These are phyloP conservation scores for Annulohypoxylon truncatum DNA, from an alignment of 2,329 filamentous ascomycete species.

Conservation along the genomic window DNA sequence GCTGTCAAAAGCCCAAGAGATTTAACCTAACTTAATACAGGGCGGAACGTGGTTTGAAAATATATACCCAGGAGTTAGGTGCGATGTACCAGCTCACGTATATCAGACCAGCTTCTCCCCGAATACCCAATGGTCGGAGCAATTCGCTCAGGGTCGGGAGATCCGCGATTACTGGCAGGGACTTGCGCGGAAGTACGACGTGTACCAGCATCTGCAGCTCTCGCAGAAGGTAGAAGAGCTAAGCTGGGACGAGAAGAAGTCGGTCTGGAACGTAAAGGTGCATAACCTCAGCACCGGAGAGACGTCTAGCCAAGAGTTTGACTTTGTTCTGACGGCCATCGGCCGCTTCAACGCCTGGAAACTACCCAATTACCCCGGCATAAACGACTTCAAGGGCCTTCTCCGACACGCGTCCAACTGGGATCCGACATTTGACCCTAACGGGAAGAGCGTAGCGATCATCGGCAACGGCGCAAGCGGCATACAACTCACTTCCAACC, in stretches of 20 bases:
- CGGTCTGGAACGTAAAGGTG: constrained; percentile 67
- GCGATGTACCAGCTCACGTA: constrained; percentile 76
- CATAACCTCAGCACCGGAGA: constrained; percentile 54
- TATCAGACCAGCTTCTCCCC: constrained; percentile 77
- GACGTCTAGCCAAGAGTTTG: constrained; percentile 60
- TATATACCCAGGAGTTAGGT: constrained; percentile 72
- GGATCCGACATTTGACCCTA: constrained; percentile 63
- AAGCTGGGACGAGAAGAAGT: constrained; percentile 64
- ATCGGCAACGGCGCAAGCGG: constrained; percentile 74
- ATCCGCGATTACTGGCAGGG: constrained; percentile 75
- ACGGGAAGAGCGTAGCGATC: constrained; percentile 64
- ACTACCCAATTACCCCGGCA: constrained; percentile 69
- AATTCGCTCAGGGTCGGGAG: constrained; percentile 74
- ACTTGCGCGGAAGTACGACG: constrained; percentile 71
- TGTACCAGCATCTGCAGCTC: constrained; percentile 69
- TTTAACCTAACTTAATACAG: constrained; percentile 42
- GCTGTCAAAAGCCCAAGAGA: not conserved
- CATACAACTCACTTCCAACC: constrained; percentile 66
- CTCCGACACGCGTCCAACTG: constrained; percentile 72
- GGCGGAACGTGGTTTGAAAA: constrained; percentile 68
- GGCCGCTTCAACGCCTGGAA: constrained; percentile 75
- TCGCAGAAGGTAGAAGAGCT: constrained; percentile 66
- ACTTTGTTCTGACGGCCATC: constrained; percentile 72
- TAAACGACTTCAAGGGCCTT: constrained; percentile 64
- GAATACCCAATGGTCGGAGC: constrained; percentile 75